Base-by-base conservation (phyloP, 208 protist species). In the Zelonia costaricensis region DNA sequence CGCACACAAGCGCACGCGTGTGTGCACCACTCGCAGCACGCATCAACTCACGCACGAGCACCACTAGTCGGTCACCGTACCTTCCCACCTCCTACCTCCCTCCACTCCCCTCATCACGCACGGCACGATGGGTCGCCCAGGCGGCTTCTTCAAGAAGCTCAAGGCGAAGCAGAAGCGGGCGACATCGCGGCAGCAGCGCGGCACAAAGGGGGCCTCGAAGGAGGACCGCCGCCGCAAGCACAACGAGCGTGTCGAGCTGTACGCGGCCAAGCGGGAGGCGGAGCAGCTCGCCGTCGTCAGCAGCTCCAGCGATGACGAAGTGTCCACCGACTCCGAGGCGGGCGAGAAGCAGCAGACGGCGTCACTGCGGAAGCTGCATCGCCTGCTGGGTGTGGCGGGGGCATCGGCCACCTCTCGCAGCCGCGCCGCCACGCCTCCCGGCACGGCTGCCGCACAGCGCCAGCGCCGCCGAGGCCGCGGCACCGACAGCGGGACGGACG, bases 121-220 rank as follows among this genome's bases (percentile, higher is more conserved):
- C n/a, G n/a, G n/a, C n/a, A n/a, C n/a, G 18, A 88, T 92, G 84
- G 84, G 84, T 6, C 88, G 87, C 39, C 78, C 84, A 1, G 85
- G 82, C 22, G 88, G 88, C 2, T 94, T 94, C 69, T 94, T 94
- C 62, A 90, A 89, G 65, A 60, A 73, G 46, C 72, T 94, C 3
- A 89, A 91, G 69, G 75, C 80, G 23, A 91, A 92, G 69, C 78
- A 94, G 64, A 79, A 82, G 51, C 73, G 73, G 23, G 36, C 57
- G 18, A 76, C 69, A 2, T 78, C 74, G 23, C 69, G 72, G 38
- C 64, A 54, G 1, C 65, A 81, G 35, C 84, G 88, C 23, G 88
- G 88, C 10, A 92, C 88, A 16, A 94, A 88, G 47, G 88, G 88
- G 7, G 84, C 85, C 30, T 88, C 78, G 23, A 90, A 87, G 57